Conservation (phyloP, 1,284 basidiomycete species). For the Melanopsichium pennsylvanicum region DNA sequence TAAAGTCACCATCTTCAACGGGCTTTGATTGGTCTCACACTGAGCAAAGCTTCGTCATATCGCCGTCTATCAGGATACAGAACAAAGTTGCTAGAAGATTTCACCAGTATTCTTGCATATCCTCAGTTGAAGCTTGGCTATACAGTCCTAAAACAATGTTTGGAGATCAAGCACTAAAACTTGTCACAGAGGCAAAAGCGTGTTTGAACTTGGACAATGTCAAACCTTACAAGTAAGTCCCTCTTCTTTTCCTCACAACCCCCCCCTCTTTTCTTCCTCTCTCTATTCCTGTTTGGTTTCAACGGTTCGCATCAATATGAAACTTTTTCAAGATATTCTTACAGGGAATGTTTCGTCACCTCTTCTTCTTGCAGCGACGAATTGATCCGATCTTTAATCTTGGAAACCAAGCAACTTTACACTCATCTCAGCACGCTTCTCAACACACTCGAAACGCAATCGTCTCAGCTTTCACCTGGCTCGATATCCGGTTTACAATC, state of each 20-base stretch:
- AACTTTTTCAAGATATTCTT: too few relatives aligned
- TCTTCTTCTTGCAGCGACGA: constrained; percentile 74
- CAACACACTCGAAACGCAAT: constrained; percentile 67
- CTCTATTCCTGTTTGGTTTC: background rate
- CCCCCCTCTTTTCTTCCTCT: background rate
- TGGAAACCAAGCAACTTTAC: constrained; percentile 88
- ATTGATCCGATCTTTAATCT: constrained; percentile 82
- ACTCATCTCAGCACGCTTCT: constrained; percentile 68
- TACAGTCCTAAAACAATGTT: constrained; percentile 69
- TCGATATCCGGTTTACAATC: constrained; percentile 70
- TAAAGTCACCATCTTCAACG: too few relatives aligned
- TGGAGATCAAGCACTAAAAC: constrained; percentile 83
- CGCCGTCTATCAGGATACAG: too few relatives aligned
- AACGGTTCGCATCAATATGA: too few relatives aligned
- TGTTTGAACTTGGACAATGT: constrained; percentile 82
- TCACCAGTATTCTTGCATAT: constrained; percentile 3
- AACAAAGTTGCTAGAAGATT: too few relatives aligned
- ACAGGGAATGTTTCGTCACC: too few relatives aligned
- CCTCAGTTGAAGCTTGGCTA: background rate
- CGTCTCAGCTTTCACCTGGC: constrained; percentile 46
- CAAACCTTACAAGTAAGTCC: constrained; percentile 79
- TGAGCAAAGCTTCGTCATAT: too few relatives aligned
- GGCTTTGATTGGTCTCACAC: too few relatives aligned
- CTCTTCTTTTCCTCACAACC: too few relatives aligned
- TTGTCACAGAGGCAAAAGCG: constrained; percentile 83